A percentile compares a stretch with the other conserved stretches of the same genome.
phyloP scores from a whole-genome alignment of 495 filamentous ascomycete species.

The Annulohypoxylon stygium region DNA sequence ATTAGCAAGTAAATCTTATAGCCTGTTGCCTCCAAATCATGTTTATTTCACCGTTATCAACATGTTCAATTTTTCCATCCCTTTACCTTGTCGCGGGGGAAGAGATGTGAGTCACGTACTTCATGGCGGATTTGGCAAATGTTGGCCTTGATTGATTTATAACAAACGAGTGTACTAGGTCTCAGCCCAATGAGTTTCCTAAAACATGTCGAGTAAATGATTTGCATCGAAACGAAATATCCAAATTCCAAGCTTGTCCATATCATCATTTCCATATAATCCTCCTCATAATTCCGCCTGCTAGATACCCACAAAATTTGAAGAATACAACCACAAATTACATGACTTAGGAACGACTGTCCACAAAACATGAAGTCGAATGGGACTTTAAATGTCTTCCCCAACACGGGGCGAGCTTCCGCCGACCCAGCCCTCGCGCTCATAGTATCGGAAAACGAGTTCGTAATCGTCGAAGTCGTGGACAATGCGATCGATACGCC shows the following conservation, averaged over 20 bases:
- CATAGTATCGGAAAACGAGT: conserved; percentile 95
- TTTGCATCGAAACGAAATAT: conserved; percentile 13
- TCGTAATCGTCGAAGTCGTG: conserved; percentile 99
- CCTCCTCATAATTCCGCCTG: conserved; percentile 15
- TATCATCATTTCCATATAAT: conserved; percentile 7
- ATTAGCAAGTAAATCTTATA: neutral
- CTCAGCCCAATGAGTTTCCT: conserved; percentile 1
- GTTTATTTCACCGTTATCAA: neutral
- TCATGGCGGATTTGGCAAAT: conserved; percentile 6
- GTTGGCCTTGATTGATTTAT: conserved; percentile 28
- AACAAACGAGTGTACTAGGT: conserved; percentile 24
- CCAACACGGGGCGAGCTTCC: conserved; percentile 78
- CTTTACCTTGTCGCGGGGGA: neutral
- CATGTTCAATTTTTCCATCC: neutral
- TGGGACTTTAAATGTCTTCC: conserved; percentile 51
- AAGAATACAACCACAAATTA: conserved; percentile 25
- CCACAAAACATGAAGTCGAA: neutral
- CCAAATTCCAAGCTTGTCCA: conserved; percentile 7
- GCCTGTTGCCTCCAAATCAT: neutral
- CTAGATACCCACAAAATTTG: conserved; percentile 10
- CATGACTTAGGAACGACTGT: conserved; percentile 19
- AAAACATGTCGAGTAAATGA: conserved; percentile 1
- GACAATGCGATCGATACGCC: conserved; percentile 92
- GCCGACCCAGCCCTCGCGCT: conserved; percentile 91
- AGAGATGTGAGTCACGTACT: conserved; percentile 9